Base-by-base conservation (phyloP, 2,329 filamentous ascomycete species). In the Aspergillus fijiensis region DNA sequence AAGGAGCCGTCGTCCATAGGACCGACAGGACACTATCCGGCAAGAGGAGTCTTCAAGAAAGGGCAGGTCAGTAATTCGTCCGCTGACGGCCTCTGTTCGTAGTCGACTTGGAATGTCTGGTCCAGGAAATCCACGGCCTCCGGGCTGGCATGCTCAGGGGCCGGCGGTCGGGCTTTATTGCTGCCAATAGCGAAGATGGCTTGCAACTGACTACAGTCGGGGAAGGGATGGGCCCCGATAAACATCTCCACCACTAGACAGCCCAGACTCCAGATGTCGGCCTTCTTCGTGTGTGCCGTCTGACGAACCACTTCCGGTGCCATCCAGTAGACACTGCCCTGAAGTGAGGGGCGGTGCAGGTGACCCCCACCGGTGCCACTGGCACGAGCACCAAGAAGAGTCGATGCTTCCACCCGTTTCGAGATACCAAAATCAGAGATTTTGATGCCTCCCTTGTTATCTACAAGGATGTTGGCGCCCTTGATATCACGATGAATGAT, bases 281-380 rank as follows among this genome's bases (percentile, higher is more conserved):
- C 95, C 80, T 98, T 98, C 79, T 94, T 92, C 5, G 94, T 98
- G 79, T 99, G 97, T 5, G 92, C 93, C 3, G 94, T 98, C 78
- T 98, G 95, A 71, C 95, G 95, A 63, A 99, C 95, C 21, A 99
- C 95, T 80, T 99, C 95, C 9, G 95, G 95, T 0, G 95, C 95
- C 95, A 99, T 99, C 95, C 95, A 99, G 80, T 97, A 99, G 55
- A 99, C 95, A 27, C 92, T 97, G 14, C 95, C 95, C 76, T 99
- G 95, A 3, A 99, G 85, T 1, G 94, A 98, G 11, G 87, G 83
- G 6, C 82, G 81, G 65, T 85, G 81, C 49, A 82, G 76, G 64
- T 81, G 77, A 29, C 72, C 68, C 39, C 71, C 72, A 23, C 67
- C 73, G 7, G 39, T 45, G 19, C 70, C 73, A 58, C 70, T 77